Base-by-base conservation (phyloP, 805 yeast genomes). In the Wickerhamiella occidentalis region DNA sequence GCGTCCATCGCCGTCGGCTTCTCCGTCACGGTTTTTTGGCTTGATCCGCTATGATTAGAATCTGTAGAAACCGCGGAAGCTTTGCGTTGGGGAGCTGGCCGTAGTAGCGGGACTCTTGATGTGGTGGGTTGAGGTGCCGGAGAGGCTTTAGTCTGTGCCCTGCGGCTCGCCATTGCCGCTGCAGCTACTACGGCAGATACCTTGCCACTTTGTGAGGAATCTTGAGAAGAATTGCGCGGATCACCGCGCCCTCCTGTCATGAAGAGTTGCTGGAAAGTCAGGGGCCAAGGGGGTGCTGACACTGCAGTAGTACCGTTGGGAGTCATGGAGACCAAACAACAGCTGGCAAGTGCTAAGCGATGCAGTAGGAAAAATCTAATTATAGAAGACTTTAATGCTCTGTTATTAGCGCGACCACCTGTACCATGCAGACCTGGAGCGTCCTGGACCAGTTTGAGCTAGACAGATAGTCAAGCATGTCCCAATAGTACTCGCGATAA, bases 111-210 rank as follows among this genome's bases (percentile, higher is more conserved):
- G 5, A 17, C 33, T 15, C 29, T 22, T 13, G 4, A 9, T 4
- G 9, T 3, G 3, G 33, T 28, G 33, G 21, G 15, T 17, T 41
- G 36, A 1, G 21, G 25, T 21, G 17, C 23, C 17, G 35, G 2
- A 5, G 23, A 3, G 45, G 45, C 8, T 17, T 18, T 21, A 5
- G 18, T 19, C 25, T 41, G 45, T 3, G 45, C 45, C 12, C 47
- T 40, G 2, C 47, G 47, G 19, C 47, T 45, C 2, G 47, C 47
- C 15, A 35, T 17, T 15, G 40, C 47, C 18, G 47, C 47, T 1
- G 47, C 47, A 11, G 47, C 47, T 19, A 17, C 47, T 18, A 15
- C 40, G 21, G 46, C 41, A 19, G 41, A 37, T 21, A 19, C 9
- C 19, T 19, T 9, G 26, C 26, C 19, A 15, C 38, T n/a, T 15